Percentiles rank a stretch among this genome's conserved stretches.
Conservation (phyloP, 345 rosid species). For the Murraya koenigii region DNA sequence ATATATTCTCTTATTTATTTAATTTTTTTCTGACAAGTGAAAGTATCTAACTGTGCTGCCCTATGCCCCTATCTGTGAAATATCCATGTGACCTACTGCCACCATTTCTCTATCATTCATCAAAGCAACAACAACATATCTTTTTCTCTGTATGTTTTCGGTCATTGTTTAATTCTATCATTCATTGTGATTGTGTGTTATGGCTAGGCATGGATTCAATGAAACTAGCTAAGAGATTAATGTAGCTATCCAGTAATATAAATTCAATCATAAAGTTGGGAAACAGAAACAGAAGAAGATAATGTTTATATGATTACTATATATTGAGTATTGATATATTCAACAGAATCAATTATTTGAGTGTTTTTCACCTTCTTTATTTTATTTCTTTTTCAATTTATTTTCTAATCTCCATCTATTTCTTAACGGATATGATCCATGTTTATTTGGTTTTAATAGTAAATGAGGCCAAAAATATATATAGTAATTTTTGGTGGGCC, state of each 20-base stretch:
- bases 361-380: no score
- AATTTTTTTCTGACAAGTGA: constrained; percentile 32
- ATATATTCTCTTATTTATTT: not conserved
- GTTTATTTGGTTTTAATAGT: no score
- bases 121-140: constrained; percentile 11
- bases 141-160: not conserved
- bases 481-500: no score
- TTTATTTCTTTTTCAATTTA: no score
- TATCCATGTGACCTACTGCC: constrained; percentile 73
- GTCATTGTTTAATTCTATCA: not conserved
- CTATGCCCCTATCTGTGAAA: constrained; percentile 31
- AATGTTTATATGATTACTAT: no score
- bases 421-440: no score
- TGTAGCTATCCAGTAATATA: not conserved
- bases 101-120: constrained; percentile 28
- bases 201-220: not conserved
- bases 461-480: no score
- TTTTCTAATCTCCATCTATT: no score
- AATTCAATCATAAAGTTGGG: no score
- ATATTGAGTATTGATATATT: no score
- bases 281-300: no score
- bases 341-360: no score
- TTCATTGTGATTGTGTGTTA: not conserved
- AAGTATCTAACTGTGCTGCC: constrained; percentile 35
- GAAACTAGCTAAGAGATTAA: not conserved